Base-by-base conservation (phyloP, 495 filamentous ascomycete species). In the Glutinoglossum americanum region DNA sequence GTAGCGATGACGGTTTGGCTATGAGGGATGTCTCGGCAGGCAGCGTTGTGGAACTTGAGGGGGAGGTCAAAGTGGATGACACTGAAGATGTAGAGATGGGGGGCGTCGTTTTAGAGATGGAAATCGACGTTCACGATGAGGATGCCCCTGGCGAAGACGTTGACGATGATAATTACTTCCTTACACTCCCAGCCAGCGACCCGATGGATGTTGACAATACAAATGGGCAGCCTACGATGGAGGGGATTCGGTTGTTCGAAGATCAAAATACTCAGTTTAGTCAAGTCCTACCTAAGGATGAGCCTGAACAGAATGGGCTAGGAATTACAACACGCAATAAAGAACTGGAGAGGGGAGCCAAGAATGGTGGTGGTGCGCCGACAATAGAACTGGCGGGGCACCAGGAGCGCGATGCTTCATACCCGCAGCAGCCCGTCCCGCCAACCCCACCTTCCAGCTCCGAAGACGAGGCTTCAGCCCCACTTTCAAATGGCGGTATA, bases 401-500 rank as follows among this genome's bases (percentile, higher is more conserved):
- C 15, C 25, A 25, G 15, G 49, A 53, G 11, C 17, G 15, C 15
- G 49, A 15, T 53, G 1, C 23, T 15, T 53, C 49, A 28, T 3
- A 3, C 25, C 21, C 23, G 7, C 49, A 53, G 15, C 41, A 53
- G 15, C 41, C 54, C 7, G 39, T 27, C 3, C 71, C 71, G 35
- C 62, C 68, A 30, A 75, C 71, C 39, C 73, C 70, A n/a, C 75
- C 73, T 11, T 61, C 69, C 25, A 74, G 68, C 60, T 71, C 68
- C 32, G 70, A 72, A 54, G 73, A 72, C 32, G 73, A 80, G 59
- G 71, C 78, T 45, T 68, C 73, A 10, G 74, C 79, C 19, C 71
- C 75, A 4, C 69, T 92, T 33, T 73, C 76, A 3, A 71, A 82
- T 53, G 89, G 89, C 51, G 89, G 89, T 13, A 74, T 90, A 7